Percentiles rank a stretch among this genome's conserved stretches.
These are phyloP conservation scores for Stephania japonica DNA, from an alignment of 164 flowering plant species.

Conservation along the genomic window DNA sequence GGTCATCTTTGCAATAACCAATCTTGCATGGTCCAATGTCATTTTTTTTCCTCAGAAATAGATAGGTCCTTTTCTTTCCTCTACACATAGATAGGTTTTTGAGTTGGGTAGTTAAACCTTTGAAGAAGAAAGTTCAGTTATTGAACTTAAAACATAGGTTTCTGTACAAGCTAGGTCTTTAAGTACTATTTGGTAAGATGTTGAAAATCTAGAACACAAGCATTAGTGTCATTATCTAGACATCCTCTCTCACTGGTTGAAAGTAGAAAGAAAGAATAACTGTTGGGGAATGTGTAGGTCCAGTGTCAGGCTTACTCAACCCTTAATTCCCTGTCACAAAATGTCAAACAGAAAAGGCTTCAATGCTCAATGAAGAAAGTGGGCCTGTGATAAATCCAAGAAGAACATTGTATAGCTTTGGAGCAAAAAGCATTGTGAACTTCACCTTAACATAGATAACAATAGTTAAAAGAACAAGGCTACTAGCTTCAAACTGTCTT, in stretches of 20 bases:
- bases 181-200: not conserved
- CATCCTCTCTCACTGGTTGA: no score
- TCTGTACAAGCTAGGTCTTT: not conserved
- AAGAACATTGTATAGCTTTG: not conserved
- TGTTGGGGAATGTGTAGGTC: not conserved
- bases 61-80: no score
- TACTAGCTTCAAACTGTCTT: not conserved
- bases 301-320: not conserved
- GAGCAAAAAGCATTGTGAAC: slow-evolving; percentile 4
- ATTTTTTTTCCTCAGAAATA: no score
- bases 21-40: no score
- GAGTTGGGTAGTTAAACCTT: no score
- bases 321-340: not conserved
- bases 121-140: no score
- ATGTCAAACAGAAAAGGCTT: not conserved
- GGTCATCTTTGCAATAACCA: no score
- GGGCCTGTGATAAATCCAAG: slow-evolving; percentile 4
- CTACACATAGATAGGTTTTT: no score
- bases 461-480: not conserved
- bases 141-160: no score
- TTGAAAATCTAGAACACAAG: no score
- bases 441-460: not conserved
- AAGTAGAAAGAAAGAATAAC: no score
- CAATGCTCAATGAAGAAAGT: not conserved
- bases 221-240: no score